Conservation (phyloP, 768 basidiomycete genomes). For the Boletus vermiculosoides region DNA sequence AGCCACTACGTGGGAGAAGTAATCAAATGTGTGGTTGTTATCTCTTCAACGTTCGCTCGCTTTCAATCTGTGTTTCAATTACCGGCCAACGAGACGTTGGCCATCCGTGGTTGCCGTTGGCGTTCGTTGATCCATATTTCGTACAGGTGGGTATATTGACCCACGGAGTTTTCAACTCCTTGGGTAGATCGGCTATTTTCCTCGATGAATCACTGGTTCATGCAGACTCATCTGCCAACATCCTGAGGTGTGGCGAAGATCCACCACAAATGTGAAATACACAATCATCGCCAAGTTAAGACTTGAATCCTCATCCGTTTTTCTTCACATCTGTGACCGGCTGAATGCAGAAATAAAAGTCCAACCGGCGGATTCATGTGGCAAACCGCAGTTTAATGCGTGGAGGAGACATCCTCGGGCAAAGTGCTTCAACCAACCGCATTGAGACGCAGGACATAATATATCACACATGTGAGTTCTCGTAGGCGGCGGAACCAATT, state of each 20-base stretch:
- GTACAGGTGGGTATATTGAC: constrained; percentile 9
- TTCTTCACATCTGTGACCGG: neutral
- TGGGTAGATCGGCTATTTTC: neutral
- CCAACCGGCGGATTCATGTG: constrained; percentile 5
- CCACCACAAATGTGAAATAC: neutral
- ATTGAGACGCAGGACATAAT: constrained; percentile 2
- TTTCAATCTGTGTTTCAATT: too few relatives aligned
- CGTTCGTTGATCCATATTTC: neutral
- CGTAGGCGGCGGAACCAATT: constrained; percentile 11
- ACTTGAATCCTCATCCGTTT: neutral
- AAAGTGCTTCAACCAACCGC: constrained; percentile 8
- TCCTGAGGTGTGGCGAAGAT: constrained; percentile 7
- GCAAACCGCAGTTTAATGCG: constrained; percentile 1
- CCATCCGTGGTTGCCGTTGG: constrained; percentile 14
- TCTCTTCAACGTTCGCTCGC: neutral
- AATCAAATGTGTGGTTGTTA: neutral
- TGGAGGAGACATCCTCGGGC: neutral
- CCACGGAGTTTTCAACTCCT: too few relatives aligned
- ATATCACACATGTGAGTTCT: constrained; percentile 15
- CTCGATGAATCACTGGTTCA: neutral
- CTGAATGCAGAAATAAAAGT: neutral
- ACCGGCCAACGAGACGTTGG: neutral
- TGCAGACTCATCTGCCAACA: neutral
- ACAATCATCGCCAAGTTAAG: neutral
- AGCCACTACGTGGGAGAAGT: constrained; percentile 4